A percentile compares a stretch with the other conserved stretches of the same genome.
phyloP scores from a whole-genome alignment of 192 early-diverging fungal species.

The Mycoemilia scoparia region DNA sequence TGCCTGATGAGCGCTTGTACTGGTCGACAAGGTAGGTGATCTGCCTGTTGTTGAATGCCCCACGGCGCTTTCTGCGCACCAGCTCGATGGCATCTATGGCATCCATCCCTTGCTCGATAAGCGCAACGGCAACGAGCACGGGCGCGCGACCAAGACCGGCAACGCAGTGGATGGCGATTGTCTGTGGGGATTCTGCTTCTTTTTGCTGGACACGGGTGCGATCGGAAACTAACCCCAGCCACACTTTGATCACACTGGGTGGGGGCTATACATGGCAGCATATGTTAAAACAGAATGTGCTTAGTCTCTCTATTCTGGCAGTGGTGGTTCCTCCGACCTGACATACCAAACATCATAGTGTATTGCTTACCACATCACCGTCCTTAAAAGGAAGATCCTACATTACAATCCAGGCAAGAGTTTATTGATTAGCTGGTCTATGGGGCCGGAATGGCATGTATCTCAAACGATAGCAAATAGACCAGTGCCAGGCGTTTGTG shows the following conservation, averaged over 20 bases:
- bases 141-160: constrained; percentile 91
- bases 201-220: constrained; percentile 19
- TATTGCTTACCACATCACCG: constrained; percentile 55
- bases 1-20: constrained; percentile 21
- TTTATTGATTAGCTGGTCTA: no score
- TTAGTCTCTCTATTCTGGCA: no score
- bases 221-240: constrained; percentile 45
- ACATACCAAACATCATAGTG: not conserved
- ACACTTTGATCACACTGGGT: constrained; percentile 28
- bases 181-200: constrained; percentile 21
- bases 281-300: no score
- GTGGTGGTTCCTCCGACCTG: constrained; percentile 1
- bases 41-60: constrained; percentile 65
- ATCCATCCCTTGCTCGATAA: constrained; percentile 63
- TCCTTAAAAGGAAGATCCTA: constrained; percentile 75
- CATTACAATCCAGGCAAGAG: not conserved
- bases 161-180: constrained; percentile 85
- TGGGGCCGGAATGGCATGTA: no score
- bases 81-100: constrained; percentile 56
- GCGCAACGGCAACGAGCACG: constrained; percentile 62
- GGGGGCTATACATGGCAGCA: constrained; percentile 32
- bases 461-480: not conserved
- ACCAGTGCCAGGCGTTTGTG: not conserved
- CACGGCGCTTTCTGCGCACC: constrained; percentile 52
- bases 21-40: constrained; percentile 39